Base-by-base conservation (phyloP, 805 yeast species). In the Ogataea allantospora region DNA sequence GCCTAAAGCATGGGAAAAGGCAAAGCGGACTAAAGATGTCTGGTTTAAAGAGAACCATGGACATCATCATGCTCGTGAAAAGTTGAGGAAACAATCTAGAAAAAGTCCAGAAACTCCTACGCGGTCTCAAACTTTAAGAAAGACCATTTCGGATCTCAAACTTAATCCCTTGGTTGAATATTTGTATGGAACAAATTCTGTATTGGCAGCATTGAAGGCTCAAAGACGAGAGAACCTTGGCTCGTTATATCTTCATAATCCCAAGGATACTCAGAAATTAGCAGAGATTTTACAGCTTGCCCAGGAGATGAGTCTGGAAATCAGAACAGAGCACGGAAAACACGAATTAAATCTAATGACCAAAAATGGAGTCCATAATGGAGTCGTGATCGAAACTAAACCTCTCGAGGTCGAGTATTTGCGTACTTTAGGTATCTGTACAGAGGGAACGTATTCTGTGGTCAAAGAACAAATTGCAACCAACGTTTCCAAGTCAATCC, bases 301-400 rank as follows among this genome's bases (percentile, higher is more conserved):
- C 3, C 59, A 67, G 27, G 62, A 67, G 18, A 60, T 46, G 24
- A 68, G 71, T 2, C 52, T 78, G 5, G 58, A 57, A 30, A 61
- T 63, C 30, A 58, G 60, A 4, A 45, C 40, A 1, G 46, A 45
- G 18, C 40, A 43, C 7, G 55, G 68, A 16, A 71, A 71, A 44
- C 76, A 75, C 46, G 79, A 75, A 20, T 60, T 88, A 48, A 81
- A 84, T 50, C 55, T 66, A 6, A 56, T 85, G 50, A 71, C 88
- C 16, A 67, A 73, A 19, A 75, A 79, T 49, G 89, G 80, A 6
- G 86, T 84, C 9, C 95, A 88, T 62, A 88, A 88, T 58, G 91
- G 91, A 12, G 70, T 78, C 18, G 91, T 84, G 1, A 54, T 86
- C 33, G 87, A 83, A 52, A 74, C 91, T 0, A 75, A 75, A 44